These are phyloP conservation scores for Anethum foeniculum DNA, from an alignment of 140 eudicot species.

Conservation along the genomic window DNA sequence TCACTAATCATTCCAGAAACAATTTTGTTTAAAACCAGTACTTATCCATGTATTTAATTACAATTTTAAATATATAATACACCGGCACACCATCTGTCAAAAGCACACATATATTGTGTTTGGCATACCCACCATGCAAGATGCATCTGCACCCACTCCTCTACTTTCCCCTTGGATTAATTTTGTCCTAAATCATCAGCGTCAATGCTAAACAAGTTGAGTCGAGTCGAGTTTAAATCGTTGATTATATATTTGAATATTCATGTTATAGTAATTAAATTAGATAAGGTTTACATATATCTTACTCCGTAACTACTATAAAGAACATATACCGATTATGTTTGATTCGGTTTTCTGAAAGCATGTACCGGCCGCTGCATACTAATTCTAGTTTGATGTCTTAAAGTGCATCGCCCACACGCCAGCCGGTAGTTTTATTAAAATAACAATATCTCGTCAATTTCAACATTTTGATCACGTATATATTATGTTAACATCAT, in stretches of 20 bases:
- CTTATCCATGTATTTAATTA: not conserved
- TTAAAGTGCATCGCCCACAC: conserved; percentile 3
- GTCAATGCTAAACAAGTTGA: too few relatives aligned
- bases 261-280: too few relatives aligned
- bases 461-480: not conserved
- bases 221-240: too few relatives aligned
- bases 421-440: not conserved
- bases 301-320: too few relatives aligned
- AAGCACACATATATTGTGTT: conserved; percentile 4
- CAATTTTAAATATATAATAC: not conserved
- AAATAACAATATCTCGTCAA: not conserved
- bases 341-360: too few relatives aligned
- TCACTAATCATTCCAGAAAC: not conserved
- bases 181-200: not conserved
- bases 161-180: not conserved
- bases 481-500: not conserved
- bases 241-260: too few relatives aligned
- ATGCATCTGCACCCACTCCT: not conserved
- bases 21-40: not conserved
- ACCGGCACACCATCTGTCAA: conserved; percentile 2
- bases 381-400: not conserved
- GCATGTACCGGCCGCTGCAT: not conserved
- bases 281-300: too few relatives aligned
- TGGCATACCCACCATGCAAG: conserved; percentile 11
- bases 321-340: too few relatives aligned